Evolutionary conservation across 2,329 filamentous ascomycete species (phyloP).

Genomic region (Stromatinia cepivora): DNA sequence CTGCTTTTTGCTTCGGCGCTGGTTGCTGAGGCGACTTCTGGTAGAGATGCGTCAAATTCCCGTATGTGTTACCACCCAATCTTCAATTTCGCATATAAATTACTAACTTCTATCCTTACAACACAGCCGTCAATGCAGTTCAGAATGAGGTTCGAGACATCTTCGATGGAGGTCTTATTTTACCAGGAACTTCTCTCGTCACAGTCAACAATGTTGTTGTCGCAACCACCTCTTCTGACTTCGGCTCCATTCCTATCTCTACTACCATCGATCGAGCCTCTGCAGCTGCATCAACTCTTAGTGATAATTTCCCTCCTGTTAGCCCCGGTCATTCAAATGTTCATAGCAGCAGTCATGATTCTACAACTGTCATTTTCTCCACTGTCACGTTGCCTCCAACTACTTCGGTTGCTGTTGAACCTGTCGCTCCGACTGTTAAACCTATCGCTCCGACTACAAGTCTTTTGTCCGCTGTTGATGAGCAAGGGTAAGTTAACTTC

Average conservation of each 20-base stretch:
- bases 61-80: not conserved
- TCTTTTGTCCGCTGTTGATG: not conserved
- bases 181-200: conserved; percentile 1
- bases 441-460: not conserved
- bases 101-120: not conserved
- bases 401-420: not conserved
- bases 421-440: not conserved
- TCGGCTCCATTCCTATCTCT: not conserved
- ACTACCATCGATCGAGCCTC: not conserved
- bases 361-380: conserved; percentile 1
- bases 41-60: not conserved
- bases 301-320: conserved; percentile 4
- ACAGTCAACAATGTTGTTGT: conserved; percentile 18
- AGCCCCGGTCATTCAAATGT: not conserved
- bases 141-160: not conserved
- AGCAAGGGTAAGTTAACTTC: conserved; percentile 2
- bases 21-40: not conserved
- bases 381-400: not conserved
- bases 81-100: not conserved
- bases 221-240: not conserved
- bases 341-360: not conserved
- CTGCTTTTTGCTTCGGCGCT: not conserved
- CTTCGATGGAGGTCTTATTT: not conserved
- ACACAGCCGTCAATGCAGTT: not conserved
- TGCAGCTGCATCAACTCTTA: not conserved